These are phyloP conservation scores for Zymoseptoria brevis DNA, from an alignment of 2,329 filamentous ascomycete species.

Conservation along the genomic window DNA sequence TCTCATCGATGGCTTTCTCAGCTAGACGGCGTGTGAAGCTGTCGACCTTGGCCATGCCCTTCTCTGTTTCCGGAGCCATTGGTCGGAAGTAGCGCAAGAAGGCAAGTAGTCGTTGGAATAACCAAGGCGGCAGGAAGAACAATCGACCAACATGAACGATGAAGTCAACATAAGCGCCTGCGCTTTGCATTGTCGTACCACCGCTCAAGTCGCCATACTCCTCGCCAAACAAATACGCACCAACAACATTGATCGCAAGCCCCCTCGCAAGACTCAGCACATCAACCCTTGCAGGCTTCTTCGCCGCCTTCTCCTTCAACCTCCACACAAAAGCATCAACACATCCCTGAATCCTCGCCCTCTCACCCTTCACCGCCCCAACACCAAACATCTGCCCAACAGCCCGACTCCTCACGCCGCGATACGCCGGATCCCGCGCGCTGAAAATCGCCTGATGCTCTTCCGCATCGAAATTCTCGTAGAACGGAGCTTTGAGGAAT, in stretches of 20 bases:
- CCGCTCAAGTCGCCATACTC: constrained; percentile 44
- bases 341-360: constrained; percentile 31
- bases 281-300: constrained; percentile 33
- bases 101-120: constrained; percentile 36
- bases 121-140: constrained; percentile 43
- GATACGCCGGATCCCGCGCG: constrained; percentile 33
- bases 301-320: constrained; percentile 30
- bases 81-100: constrained; percentile 30
- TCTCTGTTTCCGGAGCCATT: constrained; percentile 26
- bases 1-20: constrained; percentile 14
- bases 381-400: constrained; percentile 45
- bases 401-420: constrained; percentile 42
- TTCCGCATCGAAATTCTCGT: constrained; percentile 51
- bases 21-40: constrained; percentile 38
- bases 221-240: constrained; percentile 46
- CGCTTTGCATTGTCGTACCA: constrained; percentile 20
- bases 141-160: constrained; percentile 49
- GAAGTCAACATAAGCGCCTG: constrained; percentile 46
- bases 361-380: constrained; percentile 31
- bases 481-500: constrained; percentile 45
- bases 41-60: constrained; percentile 36
- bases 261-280: constrained; percentile 43
- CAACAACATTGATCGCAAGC: constrained; percentile 48
- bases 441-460: constrained; percentile 49
- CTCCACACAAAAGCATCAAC: constrained; percentile 37